These are phyloP conservation scores for Akanthomyces dipterigenus DNA, from an alignment of 2,329 filamentous ascomycete species.

Conservation along the genomic window DNA sequence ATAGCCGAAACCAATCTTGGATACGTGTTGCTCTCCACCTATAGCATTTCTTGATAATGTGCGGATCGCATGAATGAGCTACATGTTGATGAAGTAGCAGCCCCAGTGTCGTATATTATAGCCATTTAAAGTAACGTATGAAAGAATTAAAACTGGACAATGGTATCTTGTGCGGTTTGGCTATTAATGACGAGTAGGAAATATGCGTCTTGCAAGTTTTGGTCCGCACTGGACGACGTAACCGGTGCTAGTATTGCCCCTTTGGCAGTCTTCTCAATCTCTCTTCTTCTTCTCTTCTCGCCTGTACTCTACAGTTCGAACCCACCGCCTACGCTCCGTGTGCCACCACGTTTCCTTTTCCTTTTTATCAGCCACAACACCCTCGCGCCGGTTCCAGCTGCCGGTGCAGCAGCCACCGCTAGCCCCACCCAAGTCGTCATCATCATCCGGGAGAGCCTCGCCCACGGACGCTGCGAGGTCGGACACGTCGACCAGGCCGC, in stretches of 20 bases:
- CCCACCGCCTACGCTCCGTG: constrained; percentile 41
- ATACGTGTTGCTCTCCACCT: not conserved
- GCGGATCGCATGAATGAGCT: not conserved
- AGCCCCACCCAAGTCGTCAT: not conserved
- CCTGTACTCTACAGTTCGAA: constrained; percentile 9
- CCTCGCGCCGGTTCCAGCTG: constrained; percentile 37
- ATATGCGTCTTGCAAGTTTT: not conserved
- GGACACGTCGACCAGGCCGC: constrained; percentile 46
- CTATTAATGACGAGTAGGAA: not conserved
- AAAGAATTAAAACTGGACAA: not conserved
- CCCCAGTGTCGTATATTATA: not conserved
- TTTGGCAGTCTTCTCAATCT: not conserved
- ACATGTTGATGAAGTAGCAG: not conserved
- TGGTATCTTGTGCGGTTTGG: constrained; percentile 6
- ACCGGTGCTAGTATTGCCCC: not conserved
- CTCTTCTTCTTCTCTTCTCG: not conserved
- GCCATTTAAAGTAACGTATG: not conserved
- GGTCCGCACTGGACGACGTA: not conserved
- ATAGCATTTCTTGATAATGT: not conserved
- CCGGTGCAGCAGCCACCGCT: constrained; percentile 32
- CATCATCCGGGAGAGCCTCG: constrained; percentile 32
- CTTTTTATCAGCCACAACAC: constrained; percentile 35
- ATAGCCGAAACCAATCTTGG: not conserved
- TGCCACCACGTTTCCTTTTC: constrained; percentile 46
- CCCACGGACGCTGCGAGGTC: constrained; percentile 43